phyloP scores from a whole-genome alignment of 2,329 filamentous ascomycete species.

The Ceratocystis papillata region DNA sequence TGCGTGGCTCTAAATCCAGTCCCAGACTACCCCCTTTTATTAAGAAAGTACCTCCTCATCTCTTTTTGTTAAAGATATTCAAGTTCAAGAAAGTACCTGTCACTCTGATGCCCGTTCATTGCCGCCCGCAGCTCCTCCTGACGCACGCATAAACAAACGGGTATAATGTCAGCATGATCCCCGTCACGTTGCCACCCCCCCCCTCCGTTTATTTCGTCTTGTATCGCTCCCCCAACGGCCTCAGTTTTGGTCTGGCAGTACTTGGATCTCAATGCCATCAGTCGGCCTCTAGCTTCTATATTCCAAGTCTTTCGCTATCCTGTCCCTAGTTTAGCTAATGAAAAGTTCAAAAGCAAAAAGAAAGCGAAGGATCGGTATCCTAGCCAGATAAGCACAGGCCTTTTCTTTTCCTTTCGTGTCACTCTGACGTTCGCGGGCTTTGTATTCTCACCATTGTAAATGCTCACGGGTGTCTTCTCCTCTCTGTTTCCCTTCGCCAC shows the following conservation, averaged over 20 bases:
- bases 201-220: too few species aligned
- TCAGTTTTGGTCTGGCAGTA: too few species aligned
- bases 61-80: neutral
- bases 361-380: neutral
- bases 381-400: neutral
- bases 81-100: neutral
- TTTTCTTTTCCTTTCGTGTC: constrained; percentile 1
- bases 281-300: too few species aligned
- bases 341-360: neutral
- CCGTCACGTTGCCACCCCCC: neutral
- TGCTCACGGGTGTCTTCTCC: neutral
- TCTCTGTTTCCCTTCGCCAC: neutral
- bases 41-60: neutral
- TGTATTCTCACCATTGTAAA: neutral
- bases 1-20: neutral
- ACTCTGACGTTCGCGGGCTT: constrained; percentile 11
- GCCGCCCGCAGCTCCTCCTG: neutral
- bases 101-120: neutral
- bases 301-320: neutral
- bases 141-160: neutral
- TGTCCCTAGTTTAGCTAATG: neutral
- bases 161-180: too few species aligned
- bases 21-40: neutral
- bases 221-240: too few species aligned
- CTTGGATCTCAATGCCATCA: too few species aligned